phyloP scores from a whole-genome alignment of 1,284 basidiomycete genomes.

The Cutaneotrichosporon dermatis region DNA sequence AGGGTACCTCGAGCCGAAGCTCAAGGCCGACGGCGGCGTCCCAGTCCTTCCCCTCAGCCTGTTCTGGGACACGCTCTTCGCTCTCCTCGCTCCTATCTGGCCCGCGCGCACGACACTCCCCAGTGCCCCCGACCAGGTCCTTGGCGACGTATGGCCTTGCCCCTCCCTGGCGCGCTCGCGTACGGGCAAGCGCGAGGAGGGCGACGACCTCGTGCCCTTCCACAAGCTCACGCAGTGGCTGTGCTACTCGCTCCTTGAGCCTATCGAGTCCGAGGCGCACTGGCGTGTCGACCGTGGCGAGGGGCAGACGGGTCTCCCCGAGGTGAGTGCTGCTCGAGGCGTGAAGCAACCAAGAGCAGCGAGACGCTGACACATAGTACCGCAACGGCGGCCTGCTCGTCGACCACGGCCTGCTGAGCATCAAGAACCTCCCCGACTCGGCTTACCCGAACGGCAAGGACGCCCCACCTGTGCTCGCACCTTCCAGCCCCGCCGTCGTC shows the following conservation, averaged over 20 bases:
- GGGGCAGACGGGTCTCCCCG: conserved; percentile 51
- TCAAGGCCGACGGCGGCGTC: conserved; percentile 4
- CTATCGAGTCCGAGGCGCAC: conserved; percentile 66
- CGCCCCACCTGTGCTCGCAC: conserved; percentile 59
- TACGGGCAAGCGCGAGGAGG: conserved; percentile 45
- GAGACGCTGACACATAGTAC: conserved; percentile 60
- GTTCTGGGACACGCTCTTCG: conserved; percentile 77
- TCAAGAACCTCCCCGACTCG: conserved; percentile 45
- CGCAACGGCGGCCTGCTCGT: conserved; percentile 85
- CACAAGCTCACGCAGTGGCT: conserved; percentile 95
- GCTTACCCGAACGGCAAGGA: conserved; percentile 36
- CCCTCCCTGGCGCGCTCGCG: conserved; percentile 52
- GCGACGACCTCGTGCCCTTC: conserved; percentile 78
- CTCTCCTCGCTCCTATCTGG: conserved; percentile 83
- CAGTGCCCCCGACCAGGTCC: conserved; percentile 57
- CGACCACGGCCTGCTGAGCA: conserved; percentile 69
- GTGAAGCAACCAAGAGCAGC: no score
- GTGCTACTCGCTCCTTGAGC: conserved; percentile 79
- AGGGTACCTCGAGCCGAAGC: conserved; percentile 27
- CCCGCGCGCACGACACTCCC: conserved; percentile 62
- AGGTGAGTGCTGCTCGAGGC: conserved; percentile 37
- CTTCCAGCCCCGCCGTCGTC: conserved; percentile 77
- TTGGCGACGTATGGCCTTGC: conserved; percentile 91
- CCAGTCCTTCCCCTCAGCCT: conserved; percentile 57
- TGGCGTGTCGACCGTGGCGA: conserved; percentile 67